Base-by-base conservation (phyloP, 192 early-diverging fungal species). In the Umbelopsis isabellina region DNA sequence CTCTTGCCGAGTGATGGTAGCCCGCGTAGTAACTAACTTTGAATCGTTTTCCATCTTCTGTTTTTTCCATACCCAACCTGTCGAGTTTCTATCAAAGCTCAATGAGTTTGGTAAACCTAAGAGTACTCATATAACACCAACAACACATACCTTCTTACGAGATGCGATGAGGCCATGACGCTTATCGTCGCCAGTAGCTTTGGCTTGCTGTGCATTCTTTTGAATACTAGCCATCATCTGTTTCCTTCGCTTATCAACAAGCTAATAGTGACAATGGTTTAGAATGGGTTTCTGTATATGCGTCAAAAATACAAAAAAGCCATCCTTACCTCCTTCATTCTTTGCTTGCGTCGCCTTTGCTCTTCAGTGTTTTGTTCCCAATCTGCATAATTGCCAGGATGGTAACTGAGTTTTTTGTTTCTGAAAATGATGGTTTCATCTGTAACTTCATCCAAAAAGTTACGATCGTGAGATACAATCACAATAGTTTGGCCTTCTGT, bases 381-480 rank as follows among this genome's bases (percentile, higher is more conserved):
- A 66, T 94, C 92, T 52, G 93, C 89, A 81, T 91, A 97, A 84
- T 95, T 96, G 49, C 95, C 95, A 22, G 82, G 81, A 68, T 92
- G 88, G 79, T 96, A 96, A 0, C 74, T 81, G 37, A 96, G 83
- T 69, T 83, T 78, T 67, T 88, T 83, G 72, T 95, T 85, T 58
- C 89, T 89, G 49, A 93, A 81, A 9, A 90, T 83, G 75, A 93
- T 92, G 23, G 89, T 92, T 73, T 96, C 93, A 11, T 86, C 80
- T 7, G 87, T 85, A 1, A 94, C 87, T 18, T 84, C 82, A 71
- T 95, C 93, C 66, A 97, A 84, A 52, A 97, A 96, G 65, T 86
- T 84, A 58, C 93, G 91, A 73, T 97, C 95, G 71, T 93, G 95
- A 46, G 94, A 95, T n/a, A 97, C 93, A 30, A 92, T 81, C 0